Base-by-base conservation (phyloP, 768 basidiomycete species). In the Calocybe indica region DNA sequence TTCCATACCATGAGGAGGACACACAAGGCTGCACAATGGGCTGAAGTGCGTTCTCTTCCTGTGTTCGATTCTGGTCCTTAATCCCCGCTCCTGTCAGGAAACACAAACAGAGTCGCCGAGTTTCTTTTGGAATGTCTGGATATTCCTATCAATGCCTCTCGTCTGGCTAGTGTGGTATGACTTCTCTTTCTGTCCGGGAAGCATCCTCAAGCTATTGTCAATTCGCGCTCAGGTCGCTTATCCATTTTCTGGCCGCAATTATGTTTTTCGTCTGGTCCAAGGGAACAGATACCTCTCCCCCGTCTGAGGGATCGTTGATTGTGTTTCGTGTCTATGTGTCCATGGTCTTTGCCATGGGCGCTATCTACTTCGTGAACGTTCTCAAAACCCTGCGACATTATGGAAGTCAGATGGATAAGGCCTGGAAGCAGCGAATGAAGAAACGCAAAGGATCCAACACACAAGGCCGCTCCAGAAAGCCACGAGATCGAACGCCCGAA, bases 121-220 rank as follows among this genome's bases (percentile, higher is more conserved):
- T 22, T 31, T 31, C 22, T 41, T 41, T 31, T 41, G 40, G 40
- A 41, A 41, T 41, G 40, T 41, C 10, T 41, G 40, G 40, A 41
- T 41, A 41, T 41, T 41, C n/a, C 31, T 41, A 31, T 41, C 40
- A 14, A 41, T 41, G 11, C 36, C 36, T 37, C 12, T 14, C 12
- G 14, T 37, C 11, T 37, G 36, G 36, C 36, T 37, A 11, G 36
- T 14, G 12, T 37, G 36, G 36, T 37, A 37, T 12, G 36, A 12
- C 14, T 37, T 15, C 40, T 41, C 12, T 41, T 31, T 28, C 29
- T 10, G 8, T 9, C 6, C 39, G 5, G 9, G 5, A 14, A 40
- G 8, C 8, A 40, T 40, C 13, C 39, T 3, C 2, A 40, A 14
- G 8, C 39, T 8, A 40, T 8, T 9, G 8, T 15, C 15, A 22